Percentiles rank a stretch among this genome's conserved stretches.
Conservation (phyloP, 2,329 filamentous ascomycete species). For the Botrytis tulipae region DNA sequence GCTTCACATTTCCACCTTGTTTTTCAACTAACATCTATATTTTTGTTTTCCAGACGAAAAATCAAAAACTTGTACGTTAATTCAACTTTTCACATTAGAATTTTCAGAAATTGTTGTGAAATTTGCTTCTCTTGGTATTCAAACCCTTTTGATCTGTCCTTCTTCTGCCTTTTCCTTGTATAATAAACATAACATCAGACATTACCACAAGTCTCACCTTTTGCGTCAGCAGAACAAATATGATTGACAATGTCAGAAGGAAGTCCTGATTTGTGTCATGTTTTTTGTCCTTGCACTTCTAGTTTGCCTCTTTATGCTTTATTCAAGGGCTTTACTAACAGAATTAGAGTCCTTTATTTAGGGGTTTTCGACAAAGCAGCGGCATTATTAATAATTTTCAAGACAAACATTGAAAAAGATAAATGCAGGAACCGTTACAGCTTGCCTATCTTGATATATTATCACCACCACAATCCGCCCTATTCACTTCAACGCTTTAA, state of each 20-base stretch:
- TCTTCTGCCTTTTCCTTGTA: not conserved
- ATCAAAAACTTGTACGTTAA: accelerated
- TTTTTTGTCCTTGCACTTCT: not conserved
- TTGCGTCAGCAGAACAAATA: not conserved
- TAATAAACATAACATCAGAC: not conserved
- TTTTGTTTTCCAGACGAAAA: not conserved
- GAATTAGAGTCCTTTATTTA: not conserved
- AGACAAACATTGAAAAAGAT: not conserved
- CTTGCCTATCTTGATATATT: not conserved
- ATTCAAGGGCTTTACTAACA: not conserved
- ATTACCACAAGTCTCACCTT: not conserved
- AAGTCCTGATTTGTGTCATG: too few species aligned
- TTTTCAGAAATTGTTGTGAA: not conserved
- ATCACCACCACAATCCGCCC: not conserved
- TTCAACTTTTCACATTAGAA: not conserved
- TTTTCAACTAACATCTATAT: not conserved
- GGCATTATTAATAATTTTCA: not conserved
- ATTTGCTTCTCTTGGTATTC: not conserved
- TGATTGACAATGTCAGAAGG: not conserved
- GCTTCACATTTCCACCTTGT: not conserved
- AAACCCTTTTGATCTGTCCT: not conserved
- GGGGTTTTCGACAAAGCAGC: not conserved
- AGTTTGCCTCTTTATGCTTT: not conserved
- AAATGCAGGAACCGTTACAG: not conserved
- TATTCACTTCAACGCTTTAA: not conserved